Evolutionary conservation across 495 filamentous ascomycete species (phyloP), one percentile per base, ranked within the genome.

Genomic region (Aspergillus leporis): DNA sequence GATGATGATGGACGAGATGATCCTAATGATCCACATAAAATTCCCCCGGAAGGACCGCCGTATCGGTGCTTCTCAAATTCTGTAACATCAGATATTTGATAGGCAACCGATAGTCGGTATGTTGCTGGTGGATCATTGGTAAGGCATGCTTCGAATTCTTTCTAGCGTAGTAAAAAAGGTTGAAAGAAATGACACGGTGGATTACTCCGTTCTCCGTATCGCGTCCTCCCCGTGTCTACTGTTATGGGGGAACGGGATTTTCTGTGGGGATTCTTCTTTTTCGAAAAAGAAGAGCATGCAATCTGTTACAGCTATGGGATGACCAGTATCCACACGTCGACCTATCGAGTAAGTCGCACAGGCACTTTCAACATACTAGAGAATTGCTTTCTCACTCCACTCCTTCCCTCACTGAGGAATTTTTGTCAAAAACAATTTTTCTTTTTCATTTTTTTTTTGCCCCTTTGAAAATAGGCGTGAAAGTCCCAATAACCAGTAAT

Each of bases 11-110:
- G 32, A 8, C 16, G 23, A 50, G 47, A 43, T 59, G 64, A 70
- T 68, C 51, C 4, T 61, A 58, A 61, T 60, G 58, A 61, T 65
- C 66, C 70, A 70, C 72, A 67, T 64, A 68, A 61, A 53, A 56
- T 59, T 56, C 63, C 66, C 66, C 70, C 70, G 57, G 61, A 49
- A 58, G 65, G 64, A 63, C 69, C 73, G 57, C 58, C 48, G 63
- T 65, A 65, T 68, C 66, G 66, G 69, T 69, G 63, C 63, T 53
- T 31, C 36, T 48, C 36, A 56, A 46, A 55, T 47, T 59, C 56
- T 59, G 61, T 59, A 59, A 59, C 51, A 56, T 28, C 18, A 30
- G 14, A 38, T 47, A 30, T 41, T 31, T 18, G 19, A n/a, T 43
- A 43, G 14, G 19, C 21, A 23, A 23, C 5, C n/a, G 22, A 56